Conservation (phyloP, 2,329 filamentous ascomycete genomes). For the Paraconiothyrium sp. region DNA sequence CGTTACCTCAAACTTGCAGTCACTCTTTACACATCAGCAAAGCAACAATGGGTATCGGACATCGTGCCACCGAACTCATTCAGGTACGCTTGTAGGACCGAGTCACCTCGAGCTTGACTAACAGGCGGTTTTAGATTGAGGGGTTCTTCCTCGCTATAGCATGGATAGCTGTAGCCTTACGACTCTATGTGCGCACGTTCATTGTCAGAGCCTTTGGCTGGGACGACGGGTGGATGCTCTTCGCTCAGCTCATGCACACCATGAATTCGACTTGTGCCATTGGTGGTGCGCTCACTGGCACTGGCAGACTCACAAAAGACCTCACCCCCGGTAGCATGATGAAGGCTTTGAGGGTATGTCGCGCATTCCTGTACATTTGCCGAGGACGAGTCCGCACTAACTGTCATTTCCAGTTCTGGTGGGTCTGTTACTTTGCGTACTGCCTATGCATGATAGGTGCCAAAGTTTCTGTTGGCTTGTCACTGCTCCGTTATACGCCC, state of each 20-base stretch:
- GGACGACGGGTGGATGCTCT: constrained; percentile 27
- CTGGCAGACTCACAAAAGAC: constrained; percentile 13
- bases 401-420: constrained; percentile 15
- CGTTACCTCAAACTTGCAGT: background rate
- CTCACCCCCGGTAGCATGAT: constrained; percentile 15
- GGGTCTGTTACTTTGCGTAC: constrained; percentile 19
- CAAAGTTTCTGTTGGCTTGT: constrained; percentile 23
- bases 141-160: constrained; percentile 7
- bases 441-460: constrained; percentile 20
- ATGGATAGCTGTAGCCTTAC: constrained; percentile 16
- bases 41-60: background rate
- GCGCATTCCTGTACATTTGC: background rate
- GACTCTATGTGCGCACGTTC: constrained; percentile 20
- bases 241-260: constrained; percentile 21
- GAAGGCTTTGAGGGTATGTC: constrained; percentile 7
- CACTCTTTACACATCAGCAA: background rate
- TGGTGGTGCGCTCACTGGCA: constrained; percentile 17
- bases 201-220: constrained; percentile 24
- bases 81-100: background rate
- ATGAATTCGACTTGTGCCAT: constrained; percentile 11
- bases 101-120: background rate
- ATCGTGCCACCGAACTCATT: background rate
- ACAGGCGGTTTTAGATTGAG: background rate
- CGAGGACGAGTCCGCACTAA: background rate
- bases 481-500: constrained; percentile 19